These are phyloP conservation scores for Pleodorina starrii DNA, from an alignment of 139 green algal genomes.

Conservation along the genomic window DNA sequence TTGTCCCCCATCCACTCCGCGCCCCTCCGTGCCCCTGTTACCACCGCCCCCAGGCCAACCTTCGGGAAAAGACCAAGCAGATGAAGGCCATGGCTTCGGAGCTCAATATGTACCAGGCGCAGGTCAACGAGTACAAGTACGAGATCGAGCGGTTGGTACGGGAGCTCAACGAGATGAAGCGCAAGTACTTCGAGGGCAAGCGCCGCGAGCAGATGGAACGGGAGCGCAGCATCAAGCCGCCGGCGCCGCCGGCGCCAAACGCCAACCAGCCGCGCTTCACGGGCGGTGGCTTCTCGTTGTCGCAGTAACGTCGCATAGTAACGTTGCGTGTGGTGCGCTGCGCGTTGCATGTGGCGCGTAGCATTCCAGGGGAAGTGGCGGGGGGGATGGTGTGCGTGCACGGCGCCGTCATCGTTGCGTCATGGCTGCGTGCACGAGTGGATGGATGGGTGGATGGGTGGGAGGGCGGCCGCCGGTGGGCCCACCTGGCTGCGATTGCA, in stretches of 20 bases:
- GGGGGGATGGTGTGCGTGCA: too few relatives aligned
- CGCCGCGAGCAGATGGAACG: conserved; percentile 76
- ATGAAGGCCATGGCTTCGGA: conserved; percentile 93
- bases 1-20: too few relatives aligned
- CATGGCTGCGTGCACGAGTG: too few relatives aligned
- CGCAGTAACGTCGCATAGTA: too few relatives aligned
- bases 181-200: conserved; percentile 87
- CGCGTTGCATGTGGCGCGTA: too few relatives aligned
- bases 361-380: too few relatives aligned
- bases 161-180: conserved; percentile 89
- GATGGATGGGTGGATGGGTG: too few relatives aligned
- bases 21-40: too few relatives aligned
- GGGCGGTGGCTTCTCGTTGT: conserved; percentile 68
- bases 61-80: conserved; percentile 94
- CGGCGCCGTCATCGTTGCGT: too few relatives aligned
- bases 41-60: conserved; percentile 68
- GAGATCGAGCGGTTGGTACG: conserved; percentile 87
- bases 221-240: conserved; percentile 57
- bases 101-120: conserved; percentile 95
- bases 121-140: conserved; percentile 95
- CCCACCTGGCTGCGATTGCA: too few relatives aligned
- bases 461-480: too few relatives aligned
- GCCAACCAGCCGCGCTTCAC: conserved; percentile 66
- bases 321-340: too few relatives aligned
- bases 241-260: conserved; percentile 33